Evolutionary conservation across 129 eudicot species (phyloP), one percentile per base, ranked within the genome.

Genomic region (Artemisia tridentata): DNA sequence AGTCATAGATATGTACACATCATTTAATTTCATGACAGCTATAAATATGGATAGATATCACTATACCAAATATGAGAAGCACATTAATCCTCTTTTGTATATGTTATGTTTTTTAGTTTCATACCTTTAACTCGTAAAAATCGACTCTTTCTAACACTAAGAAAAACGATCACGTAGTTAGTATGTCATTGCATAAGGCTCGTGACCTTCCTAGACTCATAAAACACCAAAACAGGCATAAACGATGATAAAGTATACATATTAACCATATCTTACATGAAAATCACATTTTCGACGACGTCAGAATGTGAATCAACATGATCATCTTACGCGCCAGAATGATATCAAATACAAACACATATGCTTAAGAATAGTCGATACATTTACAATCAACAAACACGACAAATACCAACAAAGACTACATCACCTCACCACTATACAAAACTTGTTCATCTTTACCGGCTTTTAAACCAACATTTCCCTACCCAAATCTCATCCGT

Each of bases 391-490:
- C 6, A 23, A 34, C 11, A 51, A 69, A 77, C 68, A 62, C 8
- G 51, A 29, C 13, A 63, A 27, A 63, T 46, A 45, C 46, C n/a
- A 25, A 54, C 11, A 47, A 62, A 63, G 46, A 63, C 27, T 10
- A 63, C 57, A 23, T 43, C 12, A 63, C 60, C 8, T 53, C 20
- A 17, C 12, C 8, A 27, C 15, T 52, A 53, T 19, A 29, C 0
- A 12, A 53, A 61, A 55, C 15, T 29, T 69, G 80, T 80, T 80
- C 84, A 80, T 80, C 76, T 80, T 68, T 27, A 21, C 25, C 47
- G 6, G 7, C 56, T 29, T 71, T 74, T n/a, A 46, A 34, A 54
- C 51, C 45, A 1, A 62, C n/a, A 20, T 54, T 63, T 69, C 13
- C 56, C 65, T 31, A 48, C 46, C 10, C 73, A 74, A 14, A 52